Percentiles rank a stretch among this genome's conserved stretches.
These are phyloP conservation scores for Annona squamosa DNA, from an alignment of 164 flowering plant species.

Conservation along the genomic window DNA sequence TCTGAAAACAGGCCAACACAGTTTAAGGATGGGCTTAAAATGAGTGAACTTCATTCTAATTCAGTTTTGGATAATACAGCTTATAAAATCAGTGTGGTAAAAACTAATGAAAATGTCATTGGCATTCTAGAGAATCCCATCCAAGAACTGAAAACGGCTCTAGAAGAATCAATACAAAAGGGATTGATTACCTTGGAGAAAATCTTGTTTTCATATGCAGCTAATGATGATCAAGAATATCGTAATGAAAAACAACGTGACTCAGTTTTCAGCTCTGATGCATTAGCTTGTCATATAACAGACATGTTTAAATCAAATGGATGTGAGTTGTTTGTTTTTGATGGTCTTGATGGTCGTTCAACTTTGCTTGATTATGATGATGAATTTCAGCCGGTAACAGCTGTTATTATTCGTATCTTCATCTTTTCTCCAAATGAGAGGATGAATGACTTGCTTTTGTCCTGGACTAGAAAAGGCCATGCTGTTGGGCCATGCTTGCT, in stretches of 20 bases:
- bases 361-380: constrained; percentile 21
- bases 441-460: constrained; percentile 32
- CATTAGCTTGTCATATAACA: constrained; percentile 27
- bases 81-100: constrained; percentile 4
- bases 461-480: constrained; percentile 35
- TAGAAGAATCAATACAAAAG: constrained; percentile 20
- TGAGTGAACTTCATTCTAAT: constrained; percentile 8
- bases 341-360: constrained; percentile 11
- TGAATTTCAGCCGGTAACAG: constrained; percentile 35
- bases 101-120: constrained; percentile 6
- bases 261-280: constrained; percentile 19
- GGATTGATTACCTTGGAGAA: constrained; percentile 32
- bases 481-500: constrained; percentile 38
- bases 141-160: constrained; percentile 20
- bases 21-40: not conserved
- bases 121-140: constrained; percentile 19
- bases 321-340: constrained; percentile 23
- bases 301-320: constrained; percentile 27
- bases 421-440: constrained; percentile 28
- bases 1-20: constrained; percentile 5
- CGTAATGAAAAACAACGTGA: constrained; percentile 4
- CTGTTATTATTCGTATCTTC: constrained; percentile 29
- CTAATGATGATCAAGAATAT: constrained; percentile 5
- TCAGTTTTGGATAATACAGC: constrained; percentile 5
- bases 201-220: constrained; percentile 25